Conservation (phyloP, 805 yeast genomes). For the Suhomyces sp. region DNA sequence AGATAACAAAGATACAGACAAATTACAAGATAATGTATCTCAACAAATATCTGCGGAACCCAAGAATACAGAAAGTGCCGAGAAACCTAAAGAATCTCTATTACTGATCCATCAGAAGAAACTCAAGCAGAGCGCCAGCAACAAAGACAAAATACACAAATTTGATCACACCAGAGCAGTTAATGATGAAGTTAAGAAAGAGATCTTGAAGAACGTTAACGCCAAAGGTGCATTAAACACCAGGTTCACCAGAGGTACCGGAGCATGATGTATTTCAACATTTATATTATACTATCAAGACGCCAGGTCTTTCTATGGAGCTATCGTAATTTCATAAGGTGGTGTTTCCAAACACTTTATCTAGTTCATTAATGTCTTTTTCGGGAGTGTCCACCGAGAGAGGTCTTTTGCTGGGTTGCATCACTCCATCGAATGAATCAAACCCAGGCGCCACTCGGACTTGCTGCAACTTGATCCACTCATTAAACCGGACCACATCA, state of each 20-base stretch:
- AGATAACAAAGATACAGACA: not conserved
- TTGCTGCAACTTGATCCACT: conserved; percentile 32
- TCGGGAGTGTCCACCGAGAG: not conserved
- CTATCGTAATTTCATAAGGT: conserved; percentile 4
- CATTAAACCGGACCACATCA: conserved; percentile 16
- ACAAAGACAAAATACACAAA: conserved; percentile 3
- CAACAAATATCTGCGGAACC: not conserved
- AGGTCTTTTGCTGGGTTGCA: conserved; percentile 23
- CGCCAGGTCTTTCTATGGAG: not conserved
- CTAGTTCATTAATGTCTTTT: conserved; percentile 22
- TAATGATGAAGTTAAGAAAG: conserved; percentile 10
- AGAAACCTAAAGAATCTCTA: not conserved
- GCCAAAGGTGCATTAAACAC: conserved; percentile 8
- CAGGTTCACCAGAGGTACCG: conserved; percentile 6
- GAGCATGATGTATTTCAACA: not conserved
- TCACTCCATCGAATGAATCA: conserved; percentile 27
- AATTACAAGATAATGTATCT: not conserved
- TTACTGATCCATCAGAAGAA: conserved; percentile 2
- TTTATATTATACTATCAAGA: not conserved
- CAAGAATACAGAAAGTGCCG: not conserved
- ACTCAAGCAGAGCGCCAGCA: not conserved
- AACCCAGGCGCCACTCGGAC: conserved; percentile 42
- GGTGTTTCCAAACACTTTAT: conserved; percentile 25
- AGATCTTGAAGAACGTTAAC: conserved; percentile 7
- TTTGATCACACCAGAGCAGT: conserved; percentile 7